phyloP scores from a whole-genome alignment of 2,329 filamentous ascomycete genomes.

The Penicillium sp. region DNA sequence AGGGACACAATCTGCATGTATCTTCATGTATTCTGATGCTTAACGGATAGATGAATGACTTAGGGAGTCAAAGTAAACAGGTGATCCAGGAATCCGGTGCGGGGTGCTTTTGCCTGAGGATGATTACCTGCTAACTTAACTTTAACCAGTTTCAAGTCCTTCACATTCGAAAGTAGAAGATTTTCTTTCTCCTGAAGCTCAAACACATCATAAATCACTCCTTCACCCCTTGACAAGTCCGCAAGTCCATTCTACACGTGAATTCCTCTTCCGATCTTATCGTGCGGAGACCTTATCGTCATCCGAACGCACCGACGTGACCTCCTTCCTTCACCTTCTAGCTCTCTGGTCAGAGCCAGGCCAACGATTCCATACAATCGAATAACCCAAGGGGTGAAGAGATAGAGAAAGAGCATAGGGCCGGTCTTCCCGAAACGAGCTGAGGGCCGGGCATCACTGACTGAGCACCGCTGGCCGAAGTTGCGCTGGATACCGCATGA shows the following conservation, averaged over 20 bases:
- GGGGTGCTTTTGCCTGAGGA: slow-evolving; percentile 5
- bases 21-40: not conserved
- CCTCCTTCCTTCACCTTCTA: not conserved
- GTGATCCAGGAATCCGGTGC: slow-evolving; percentile 14
- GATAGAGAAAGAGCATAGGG: not conserved
- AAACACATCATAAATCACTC: not conserved
- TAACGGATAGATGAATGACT: not conserved
- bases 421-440: not conserved
- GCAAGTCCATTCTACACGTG: not conserved
- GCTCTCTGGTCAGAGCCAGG: not conserved
- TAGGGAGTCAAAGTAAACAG: not conserved
- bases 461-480: slow-evolving; percentile 1
- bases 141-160: not conserved
- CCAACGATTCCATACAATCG: not conserved
- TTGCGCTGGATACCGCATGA: not conserved
- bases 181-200: not conserved
- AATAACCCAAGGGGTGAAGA: not conserved
- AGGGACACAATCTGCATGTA: not conserved
- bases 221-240: not conserved
- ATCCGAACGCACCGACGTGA: slow-evolving; percentile 5
- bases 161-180: not conserved
- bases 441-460: slow-evolving; percentile 10
- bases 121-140: not conserved
- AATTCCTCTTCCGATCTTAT: slow-evolving; percentile 12
- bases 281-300: slow-evolving; percentile 23